These are phyloP conservation scores for Nemania diffusa DNA, from an alignment of 2,329 filamentous ascomycete species.

Conservation along the genomic window DNA sequence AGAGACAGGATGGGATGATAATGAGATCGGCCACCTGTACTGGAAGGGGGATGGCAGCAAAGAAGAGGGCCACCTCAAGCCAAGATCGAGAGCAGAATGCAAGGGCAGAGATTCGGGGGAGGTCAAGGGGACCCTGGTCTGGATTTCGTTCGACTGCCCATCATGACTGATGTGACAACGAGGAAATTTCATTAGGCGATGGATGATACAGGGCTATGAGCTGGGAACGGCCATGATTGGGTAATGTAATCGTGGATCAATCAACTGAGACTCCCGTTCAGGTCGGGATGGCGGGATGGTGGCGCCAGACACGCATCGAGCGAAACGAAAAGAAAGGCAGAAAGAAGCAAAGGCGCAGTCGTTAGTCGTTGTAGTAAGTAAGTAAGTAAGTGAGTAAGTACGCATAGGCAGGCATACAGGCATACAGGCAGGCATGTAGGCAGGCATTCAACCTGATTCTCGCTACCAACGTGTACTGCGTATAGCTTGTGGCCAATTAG, in stretches of 20 bases:
- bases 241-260: conserved; percentile 42
- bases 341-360: conserved; percentile 5
- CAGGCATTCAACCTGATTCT: conserved; percentile 20
- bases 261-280: conserved; percentile 45
- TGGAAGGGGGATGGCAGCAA: conserved; percentile 45
- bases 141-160: conserved; percentile 40
- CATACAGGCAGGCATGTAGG: too few species aligned
- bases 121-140: conserved; percentile 40
- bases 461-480: conserved; percentile 31
- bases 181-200: conserved; percentile 37
- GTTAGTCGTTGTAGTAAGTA: neutral
- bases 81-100: conserved; percentile 40
- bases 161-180: conserved; percentile 45
- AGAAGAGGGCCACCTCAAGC: conserved; percentile 39
- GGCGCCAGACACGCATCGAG: conserved; percentile 41
- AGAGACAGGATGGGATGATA: conserved; percentile 35
- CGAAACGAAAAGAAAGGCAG: conserved; percentile 29
- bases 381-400: too few species aligned
- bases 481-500: too few species aligned
- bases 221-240: conserved; percentile 45
- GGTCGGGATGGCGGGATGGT: conserved; percentile 43
- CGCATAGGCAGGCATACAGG: too few species aligned
- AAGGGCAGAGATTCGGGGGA: conserved; percentile 40
- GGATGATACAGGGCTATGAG: conserved; percentile 38
- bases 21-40: conserved; percentile 40